Base-by-base conservation (phyloP, 495 filamentous ascomycete genomes). In the Jackrogersella minutella region DNA sequence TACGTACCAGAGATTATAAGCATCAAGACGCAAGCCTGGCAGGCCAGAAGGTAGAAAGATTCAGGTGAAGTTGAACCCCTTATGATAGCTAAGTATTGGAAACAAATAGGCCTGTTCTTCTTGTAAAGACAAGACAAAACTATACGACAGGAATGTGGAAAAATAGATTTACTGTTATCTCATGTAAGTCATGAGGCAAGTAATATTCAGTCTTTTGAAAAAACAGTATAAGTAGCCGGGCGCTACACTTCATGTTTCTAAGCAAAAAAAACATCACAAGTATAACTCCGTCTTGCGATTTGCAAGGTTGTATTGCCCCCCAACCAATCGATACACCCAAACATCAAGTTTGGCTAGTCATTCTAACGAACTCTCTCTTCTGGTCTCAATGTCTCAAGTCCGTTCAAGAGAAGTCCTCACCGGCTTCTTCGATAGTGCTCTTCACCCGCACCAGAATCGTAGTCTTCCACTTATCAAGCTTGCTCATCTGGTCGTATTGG, bases 401-500 rank as follows among this genome's bases (percentile, higher is more conserved):
- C 13, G 8, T 54, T 72, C 55, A 83, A 24, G 81, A 76, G 64
- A 84, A 84, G 69, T 84, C 81, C 58, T 82, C 81, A 58, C 94
- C 92, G 3, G 83, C 88, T 60, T 87, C 82, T 79, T 92, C 90
- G 70, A 96, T 93, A 51, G 79, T 82, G 71, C 87, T 87, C 86
- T 97, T 97, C 70, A 97, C 81, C 71, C 87, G 84, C 70, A 96
- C 75, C 49, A 97, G 78, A 34, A 97, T 83, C 34, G 90, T 92
- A 56, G 90, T 96, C 88, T 96, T 94, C 93, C 94, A 97, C 81
- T 93, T 93, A 73, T 96, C 92, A 71, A 97, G 79, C 80, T 92
- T 91, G 78, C 89, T 93, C 80, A 96, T 82, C 80, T 93, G 91
- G 77, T 97, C 91, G 72, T 82, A 97, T 67, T 91, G 86, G 78